These are phyloP conservation scores for Trichoderma reesei DNA, from an alignment of 495 filamentous ascomycete species.

Conservation along the genomic window DNA sequence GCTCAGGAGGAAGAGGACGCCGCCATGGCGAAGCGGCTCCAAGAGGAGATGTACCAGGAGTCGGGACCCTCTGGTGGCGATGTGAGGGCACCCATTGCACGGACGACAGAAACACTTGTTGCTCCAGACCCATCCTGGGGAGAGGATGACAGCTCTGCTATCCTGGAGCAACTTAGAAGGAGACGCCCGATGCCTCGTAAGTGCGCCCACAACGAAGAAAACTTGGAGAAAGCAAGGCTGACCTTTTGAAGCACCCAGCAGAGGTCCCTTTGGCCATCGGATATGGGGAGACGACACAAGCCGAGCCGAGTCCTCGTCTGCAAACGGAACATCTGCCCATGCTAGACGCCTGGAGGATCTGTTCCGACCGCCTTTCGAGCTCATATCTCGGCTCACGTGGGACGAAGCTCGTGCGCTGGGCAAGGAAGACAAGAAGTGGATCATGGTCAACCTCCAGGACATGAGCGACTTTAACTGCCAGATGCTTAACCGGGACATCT, in stretches of 20 bases:
- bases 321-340: conserved; percentile 16
- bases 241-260: background rate
- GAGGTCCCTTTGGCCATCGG: conserved; percentile 79
- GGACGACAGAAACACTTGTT: conserved; percentile 84
- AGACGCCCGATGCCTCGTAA: conserved; percentile 39
- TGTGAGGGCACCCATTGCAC: conserved; percentile 82
- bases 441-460: conserved; percentile 92
- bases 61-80: conserved; percentile 34
- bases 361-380: conserved; percentile 80
- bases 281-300: conserved; percentile 58
- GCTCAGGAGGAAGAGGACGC: conserved; percentile 74
- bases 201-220: background rate
- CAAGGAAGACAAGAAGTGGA: conserved; percentile 81
- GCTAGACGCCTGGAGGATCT: conserved; percentile 65
- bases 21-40: conserved; percentile 80
- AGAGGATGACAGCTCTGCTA: conserved; percentile 46
- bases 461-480: conserved; percentile 87
- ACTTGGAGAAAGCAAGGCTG: background rate
- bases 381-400: conserved; percentile 67
- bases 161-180: conserved; percentile 56
- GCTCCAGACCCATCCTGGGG: conserved; percentile 44
- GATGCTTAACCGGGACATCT: conserved; percentile 83
- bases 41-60: conserved; percentile 79
- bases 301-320: conserved; percentile 6
- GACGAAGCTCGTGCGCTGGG: conserved; percentile 75